Percentiles rank a stretch among this genome's conserved stretches.
Evolutionary conservation across 305 asterid species (phyloP).

Genomic region (Plantago coronopus): DNA sequence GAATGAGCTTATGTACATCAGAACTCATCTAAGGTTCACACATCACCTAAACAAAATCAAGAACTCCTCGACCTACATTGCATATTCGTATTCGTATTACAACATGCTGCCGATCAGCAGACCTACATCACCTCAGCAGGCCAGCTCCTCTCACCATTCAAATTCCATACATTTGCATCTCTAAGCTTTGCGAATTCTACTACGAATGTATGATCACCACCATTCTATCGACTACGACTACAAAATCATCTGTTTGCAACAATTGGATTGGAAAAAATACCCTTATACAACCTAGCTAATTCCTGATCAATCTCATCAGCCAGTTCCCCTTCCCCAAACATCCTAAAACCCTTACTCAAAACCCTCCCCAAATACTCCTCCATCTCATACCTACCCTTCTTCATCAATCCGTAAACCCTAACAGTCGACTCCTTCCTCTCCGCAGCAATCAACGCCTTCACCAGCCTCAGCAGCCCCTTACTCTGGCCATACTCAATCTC

Average conservation of each 20-base stretch:
- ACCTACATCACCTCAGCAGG: too few relatives aligned
- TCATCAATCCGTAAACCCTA: constrained; percentile 72
- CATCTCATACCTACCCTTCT: constrained; percentile 43
- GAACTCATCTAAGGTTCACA: too few relatives aligned
- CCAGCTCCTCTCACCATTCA: too few relatives aligned
- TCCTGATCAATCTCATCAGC: constrained; percentile 67
- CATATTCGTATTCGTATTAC: too few relatives aligned
- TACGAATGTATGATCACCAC: too few relatives aligned
- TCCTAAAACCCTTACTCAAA: constrained; percentile 67
- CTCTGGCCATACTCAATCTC: constrained; percentile 43
- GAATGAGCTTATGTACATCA: too few relatives aligned
- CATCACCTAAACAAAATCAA: too few relatives aligned
- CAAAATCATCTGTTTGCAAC: neutral
- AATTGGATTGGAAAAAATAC: constrained; percentile 35
- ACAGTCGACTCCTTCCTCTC: constrained; percentile 60
- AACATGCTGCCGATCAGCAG: too few relatives aligned
- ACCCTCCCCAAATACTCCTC: constrained; percentile 75
- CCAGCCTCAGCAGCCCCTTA: constrained; percentile 59
- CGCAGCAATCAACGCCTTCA: constrained; percentile 65
- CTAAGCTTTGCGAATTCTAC: too few relatives aligned
- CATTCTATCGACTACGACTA: too few relatives aligned
- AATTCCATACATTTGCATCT: too few relatives aligned
- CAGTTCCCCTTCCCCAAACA: constrained; percentile 56
- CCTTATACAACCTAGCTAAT: constrained; percentile 39
- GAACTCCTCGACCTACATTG: too few relatives aligned